Conservation (phyloP, 192 early-diverging fungal genomes). For the Coemansia guatemalensis region DNA sequence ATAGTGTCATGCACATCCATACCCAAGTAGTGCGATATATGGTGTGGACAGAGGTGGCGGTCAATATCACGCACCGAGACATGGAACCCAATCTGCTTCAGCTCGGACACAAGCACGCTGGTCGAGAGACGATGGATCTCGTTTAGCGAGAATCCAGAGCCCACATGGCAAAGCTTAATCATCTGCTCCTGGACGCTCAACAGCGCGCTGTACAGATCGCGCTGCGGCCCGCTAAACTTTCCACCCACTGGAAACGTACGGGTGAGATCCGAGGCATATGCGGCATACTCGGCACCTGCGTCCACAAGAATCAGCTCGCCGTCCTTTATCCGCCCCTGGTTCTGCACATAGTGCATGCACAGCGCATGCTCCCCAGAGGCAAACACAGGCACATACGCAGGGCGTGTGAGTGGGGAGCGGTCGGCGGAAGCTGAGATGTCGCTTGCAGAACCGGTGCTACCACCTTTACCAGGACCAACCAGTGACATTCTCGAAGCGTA, state of each 20-base stretch:
- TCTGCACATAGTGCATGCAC: constrained; percentile 94
- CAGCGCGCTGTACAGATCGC: constrained; percentile 81
- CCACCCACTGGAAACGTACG: constrained; percentile 93
- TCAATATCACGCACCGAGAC: constrained; percentile 74
- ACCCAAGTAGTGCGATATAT: constrained; percentile 93
- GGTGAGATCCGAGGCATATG: constrained; percentile 91
- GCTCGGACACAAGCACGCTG: constrained; percentile 66
- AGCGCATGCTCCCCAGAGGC: constrained; percentile 89
- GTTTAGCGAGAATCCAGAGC: constrained; percentile 63
- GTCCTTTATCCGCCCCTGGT: constrained; percentile 61
- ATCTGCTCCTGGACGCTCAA: constrained; percentile 81
- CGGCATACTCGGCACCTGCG: constrained; percentile 84
- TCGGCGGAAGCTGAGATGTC: constrained; percentile 42
- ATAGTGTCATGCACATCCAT: constrained; percentile 93
- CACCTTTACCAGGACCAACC: constrained; percentile 26
- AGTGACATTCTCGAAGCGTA: constrained; percentile 57
- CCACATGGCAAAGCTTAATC: constrained; percentile 63
- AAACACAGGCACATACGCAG: constrained; percentile 96
- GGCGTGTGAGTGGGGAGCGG: constrained; percentile 34
- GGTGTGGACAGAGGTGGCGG: constrained; percentile 83
- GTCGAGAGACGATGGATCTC: constrained; percentile 79
- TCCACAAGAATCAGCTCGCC: constrained; percentile 89
- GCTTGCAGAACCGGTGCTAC: constrained; percentile 32
- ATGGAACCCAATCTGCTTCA: constrained; percentile 67
- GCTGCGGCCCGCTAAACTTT: constrained; percentile 75